Percentiles rank a stretch among this genome's conserved stretches.
Evolutionary conservation across 1,284 basidiomycete genomes (phyloP).

Genomic region (Pterulicium gracile): DNA sequence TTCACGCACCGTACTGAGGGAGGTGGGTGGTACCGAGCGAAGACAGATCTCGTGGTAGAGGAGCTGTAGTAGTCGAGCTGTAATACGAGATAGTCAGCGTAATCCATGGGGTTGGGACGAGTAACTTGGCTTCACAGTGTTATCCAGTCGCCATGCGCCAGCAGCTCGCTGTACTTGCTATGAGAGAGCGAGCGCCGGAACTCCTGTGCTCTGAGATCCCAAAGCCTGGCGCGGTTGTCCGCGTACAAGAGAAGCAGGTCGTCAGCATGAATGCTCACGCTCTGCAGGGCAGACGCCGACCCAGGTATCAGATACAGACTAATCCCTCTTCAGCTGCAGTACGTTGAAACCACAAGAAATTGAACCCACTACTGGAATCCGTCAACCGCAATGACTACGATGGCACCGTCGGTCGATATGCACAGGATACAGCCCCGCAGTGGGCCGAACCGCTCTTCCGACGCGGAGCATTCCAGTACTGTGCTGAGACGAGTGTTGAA

Average conservation of each 20-base stretch:
- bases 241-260: constrained; percentile 74
- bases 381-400: constrained; percentile 71
- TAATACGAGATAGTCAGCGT: background rate
- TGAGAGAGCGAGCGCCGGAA: constrained; percentile 75
- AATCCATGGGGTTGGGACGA: background rate
- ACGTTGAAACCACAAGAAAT: constrained; percentile 5
- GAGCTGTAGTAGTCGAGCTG: background rate
- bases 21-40: background rate
- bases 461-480: constrained; percentile 48
- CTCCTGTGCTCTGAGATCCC: constrained; percentile 81
- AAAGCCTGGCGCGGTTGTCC: constrained; percentile 72
- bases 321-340: constrained; percentile 1
- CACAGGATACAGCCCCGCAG: constrained; percentile 67
- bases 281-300: constrained; percentile 50
- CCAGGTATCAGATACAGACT: constrained; percentile 77
- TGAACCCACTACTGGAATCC: constrained; percentile 61
- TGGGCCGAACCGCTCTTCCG: constrained; percentile 35
- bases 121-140: constrained; percentile 39
- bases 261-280: constrained; percentile 58
- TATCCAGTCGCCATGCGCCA: constrained; percentile 62
- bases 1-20: background rate
- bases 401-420: constrained; percentile 70
- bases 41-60: background rate
- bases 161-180: constrained; percentile 69
- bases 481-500: constrained; percentile 55